Evolutionary conservation across 106 monocot species (phyloP).

Genomic region (Cymbidium sinense): DNA sequence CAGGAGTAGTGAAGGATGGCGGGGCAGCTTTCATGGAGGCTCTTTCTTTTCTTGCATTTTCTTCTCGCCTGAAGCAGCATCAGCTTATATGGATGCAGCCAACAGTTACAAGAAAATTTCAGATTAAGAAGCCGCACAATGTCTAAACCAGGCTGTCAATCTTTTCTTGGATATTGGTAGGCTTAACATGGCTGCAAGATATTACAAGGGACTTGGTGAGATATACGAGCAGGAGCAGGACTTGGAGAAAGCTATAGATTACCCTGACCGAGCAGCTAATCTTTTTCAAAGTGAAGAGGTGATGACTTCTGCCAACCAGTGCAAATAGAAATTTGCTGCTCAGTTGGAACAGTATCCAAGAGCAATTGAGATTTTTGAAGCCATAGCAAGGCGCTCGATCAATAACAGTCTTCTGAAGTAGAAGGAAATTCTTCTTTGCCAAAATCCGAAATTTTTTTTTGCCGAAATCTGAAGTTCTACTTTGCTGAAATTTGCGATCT

Average conservation of each 20-base stretch:
- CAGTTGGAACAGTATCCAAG: constrained; percentile 92
- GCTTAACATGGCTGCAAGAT: too few species aligned
- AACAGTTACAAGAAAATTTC: too few species aligned
- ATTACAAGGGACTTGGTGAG: constrained; percentile 95
- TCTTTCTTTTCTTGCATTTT: too few species aligned
- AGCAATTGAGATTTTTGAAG: constrained; percentile 79
- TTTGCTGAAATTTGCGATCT: constrained; percentile 93
- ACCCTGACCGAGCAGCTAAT: constrained; percentile 76
- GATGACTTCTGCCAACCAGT: constrained; percentile 72
- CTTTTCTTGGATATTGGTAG: too few species aligned
- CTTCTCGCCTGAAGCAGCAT: too few species aligned
- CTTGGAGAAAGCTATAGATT: constrained; percentile 69
- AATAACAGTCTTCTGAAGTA: constrained; percentile 87
- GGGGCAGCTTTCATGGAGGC: too few species aligned
- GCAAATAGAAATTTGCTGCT: constrained; percentile 86
- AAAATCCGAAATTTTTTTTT: too few species aligned
- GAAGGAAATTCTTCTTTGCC: constrained; percentile 76
- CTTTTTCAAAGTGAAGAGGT: constrained; percentile 86
- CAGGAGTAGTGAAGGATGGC: too few species aligned
- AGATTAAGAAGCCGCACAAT: too few species aligned
- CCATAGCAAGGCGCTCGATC: constrained; percentile 56
- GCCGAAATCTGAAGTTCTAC: too few species aligned
- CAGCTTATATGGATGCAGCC: too few species aligned
- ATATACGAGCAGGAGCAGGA: constrained; percentile 73
- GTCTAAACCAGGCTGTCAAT: too few species aligned